Percentiles rank a stretch among this genome's conserved stretches.
These are phyloP conservation scores for Terana coerulea DNA, from an alignment of 768 basidiomycete genomes.

Conservation along the genomic window DNA sequence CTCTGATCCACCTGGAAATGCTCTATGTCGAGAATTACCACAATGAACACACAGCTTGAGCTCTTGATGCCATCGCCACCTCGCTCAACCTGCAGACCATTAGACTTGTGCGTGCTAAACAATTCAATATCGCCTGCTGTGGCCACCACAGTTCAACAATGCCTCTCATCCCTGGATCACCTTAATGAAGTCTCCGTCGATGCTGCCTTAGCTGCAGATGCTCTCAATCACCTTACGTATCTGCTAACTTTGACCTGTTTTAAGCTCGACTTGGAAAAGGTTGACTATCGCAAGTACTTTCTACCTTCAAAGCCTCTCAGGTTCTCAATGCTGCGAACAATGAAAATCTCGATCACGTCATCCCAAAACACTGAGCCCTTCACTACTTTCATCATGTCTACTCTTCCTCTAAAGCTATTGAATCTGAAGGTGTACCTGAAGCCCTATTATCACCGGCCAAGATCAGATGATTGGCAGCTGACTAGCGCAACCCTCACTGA, in stretches of 20 bases:
- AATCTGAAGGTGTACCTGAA: too few species aligned
- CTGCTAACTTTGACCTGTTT: background rate
- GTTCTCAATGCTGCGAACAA: too few species aligned
- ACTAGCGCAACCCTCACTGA: too few species aligned
- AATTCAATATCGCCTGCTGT: background rate
- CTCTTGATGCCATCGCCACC: background rate
- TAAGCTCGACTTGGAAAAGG: background rate
- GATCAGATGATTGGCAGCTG: too few species aligned
- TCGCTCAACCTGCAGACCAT: background rate
- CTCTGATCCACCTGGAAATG: background rate
- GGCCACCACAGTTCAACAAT: background rate
- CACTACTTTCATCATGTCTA: too few species aligned
- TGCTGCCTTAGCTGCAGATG: background rate
- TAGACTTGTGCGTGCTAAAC: background rate
- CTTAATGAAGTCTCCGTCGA: background rate
- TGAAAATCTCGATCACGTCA: too few species aligned
- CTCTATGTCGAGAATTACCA: background rate
- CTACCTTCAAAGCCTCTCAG: too few species aligned
- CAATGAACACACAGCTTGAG: background rate
- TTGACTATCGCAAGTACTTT: background rate
- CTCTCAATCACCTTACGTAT: background rate
- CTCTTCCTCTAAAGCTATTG: too few species aligned
- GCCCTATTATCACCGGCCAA: too few species aligned
- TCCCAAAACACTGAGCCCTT: too few species aligned
- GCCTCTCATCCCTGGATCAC: background rate